Evolutionary conservation across 1,139 yeast genomes (phyloP).

Genomic region (Pichiaceae sp.): DNA sequence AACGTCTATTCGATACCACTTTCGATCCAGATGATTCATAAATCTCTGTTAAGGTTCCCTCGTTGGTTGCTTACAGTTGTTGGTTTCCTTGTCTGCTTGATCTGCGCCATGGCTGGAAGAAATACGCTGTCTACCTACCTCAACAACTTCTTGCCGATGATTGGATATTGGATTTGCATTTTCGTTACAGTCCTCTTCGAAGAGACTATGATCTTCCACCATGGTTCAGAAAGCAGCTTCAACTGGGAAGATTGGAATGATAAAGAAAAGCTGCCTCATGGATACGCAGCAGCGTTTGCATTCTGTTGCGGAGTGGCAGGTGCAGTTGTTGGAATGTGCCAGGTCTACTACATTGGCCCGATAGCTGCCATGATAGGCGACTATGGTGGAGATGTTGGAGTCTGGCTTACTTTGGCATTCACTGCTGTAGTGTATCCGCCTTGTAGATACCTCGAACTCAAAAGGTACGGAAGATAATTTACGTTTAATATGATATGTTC

Average conservation of each 20-base stretch:
- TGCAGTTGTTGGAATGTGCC: constrained; percentile 73
- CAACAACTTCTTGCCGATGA: constrained; percentile 78
- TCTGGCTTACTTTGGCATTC: constrained; percentile 69
- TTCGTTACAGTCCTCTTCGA: constrained; percentile 59
- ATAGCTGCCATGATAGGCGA: constrained; percentile 51
- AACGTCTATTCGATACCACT: constrained; percentile 77
- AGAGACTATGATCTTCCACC: constrained; percentile 60
- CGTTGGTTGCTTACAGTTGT: constrained; percentile 65
- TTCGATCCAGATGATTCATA: constrained; percentile 59
- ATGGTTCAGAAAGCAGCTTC: constrained; percentile 25
- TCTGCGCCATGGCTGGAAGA: constrained; percentile 64
- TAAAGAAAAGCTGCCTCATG: constrained; percentile 52
- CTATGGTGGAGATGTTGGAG: constrained; percentile 72
- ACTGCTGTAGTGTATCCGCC: constrained; percentile 53
- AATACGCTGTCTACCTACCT: constrained; percentile 60
- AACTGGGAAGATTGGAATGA: constrained; percentile 51
- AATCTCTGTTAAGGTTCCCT: constrained; percentile 49
- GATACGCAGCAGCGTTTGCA: constrained; percentile 63
- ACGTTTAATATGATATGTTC: no score
- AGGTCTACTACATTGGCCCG: constrained; percentile 68
- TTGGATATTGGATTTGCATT: constrained; percentile 82
- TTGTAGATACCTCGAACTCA: constrained; percentile 51
- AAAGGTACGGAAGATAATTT: constrained; percentile 32
- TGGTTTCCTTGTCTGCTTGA: constrained; percentile 53
- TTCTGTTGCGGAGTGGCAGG: constrained; percentile 77